Base-by-base conservation (phyloP, 495 filamentous ascomycete genomes). In the Bombardia bombarda region DNA sequence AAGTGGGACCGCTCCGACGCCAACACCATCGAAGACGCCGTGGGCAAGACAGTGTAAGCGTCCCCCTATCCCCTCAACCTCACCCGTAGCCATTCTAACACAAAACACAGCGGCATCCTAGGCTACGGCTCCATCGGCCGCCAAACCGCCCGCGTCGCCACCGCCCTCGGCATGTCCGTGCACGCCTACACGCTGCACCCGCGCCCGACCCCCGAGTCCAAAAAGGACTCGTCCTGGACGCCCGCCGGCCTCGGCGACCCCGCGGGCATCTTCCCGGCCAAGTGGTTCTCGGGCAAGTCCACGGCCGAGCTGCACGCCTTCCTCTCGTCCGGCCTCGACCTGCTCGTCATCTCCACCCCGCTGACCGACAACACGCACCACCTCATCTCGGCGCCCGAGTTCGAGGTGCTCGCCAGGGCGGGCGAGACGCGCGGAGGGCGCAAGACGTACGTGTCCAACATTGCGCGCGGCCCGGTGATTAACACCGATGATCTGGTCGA, bases 61-160 rank as follows among this genome's bases (percentile, higher is more conserved):
- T 22, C n/a, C 32, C 31, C 37, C 23, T 5, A 9, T 18, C 22
- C 19, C 35, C 14, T 12, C 20, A 21, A 20, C 33, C 18, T 6
- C 9, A 3, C 8, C 3, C 4, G n/a, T 14, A 32, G 17, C 16
- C 7, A 33, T 7, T 14, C 20, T 4, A 13, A n/a, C 13, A 3
- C 17, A 7, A 34, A 9, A 2, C 20, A 2, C 24, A 72, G 86
- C 19, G 86, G 87, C 8, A 84, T 93, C 28, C 69, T 94, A 4
- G 88, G 88, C 4, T 93, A 93, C 59, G 86, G 89, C 20, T 80
- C 78, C 51, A 94, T 95, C 45, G 87, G 87, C 2, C 69, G 86
- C 8, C 87, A 90, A 45, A 77, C 82, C 31, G 88, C 76, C 14
- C 75, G 83, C 13, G 70, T 93, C 3, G 78, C 77, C 7, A 70